Conservation (phyloP, 148 eudicot genomes). For the Vaccinium macrocarpon region DNA sequence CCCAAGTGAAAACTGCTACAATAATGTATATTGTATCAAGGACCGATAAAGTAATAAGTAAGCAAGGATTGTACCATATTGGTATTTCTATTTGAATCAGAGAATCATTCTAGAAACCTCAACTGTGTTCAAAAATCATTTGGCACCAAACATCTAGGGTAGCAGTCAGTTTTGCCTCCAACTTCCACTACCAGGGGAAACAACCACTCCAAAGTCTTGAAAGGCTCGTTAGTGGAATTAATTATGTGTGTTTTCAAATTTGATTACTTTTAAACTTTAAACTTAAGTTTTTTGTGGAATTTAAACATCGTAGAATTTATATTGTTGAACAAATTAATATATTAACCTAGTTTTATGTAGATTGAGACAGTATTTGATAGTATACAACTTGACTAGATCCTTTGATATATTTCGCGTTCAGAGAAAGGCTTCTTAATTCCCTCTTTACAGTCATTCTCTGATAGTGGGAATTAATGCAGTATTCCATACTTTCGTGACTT, state of each 20-base stretch:
- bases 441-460: not conserved
- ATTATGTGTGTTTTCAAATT: not conserved
- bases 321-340: not conserved
- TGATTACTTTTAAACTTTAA: not conserved
- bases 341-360: not conserved
- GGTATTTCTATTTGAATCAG: not conserved
- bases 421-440: not conserved
- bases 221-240: not conserved
- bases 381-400: not conserved
- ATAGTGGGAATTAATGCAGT: not conserved
- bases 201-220: slow-evolving; percentile 2
- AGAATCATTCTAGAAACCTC: not conserved
- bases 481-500: not conserved
- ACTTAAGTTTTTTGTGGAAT: not conserved
- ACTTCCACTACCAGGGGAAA: not conserved
- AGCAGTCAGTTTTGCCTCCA: not conserved
- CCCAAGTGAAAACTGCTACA: not conserved
- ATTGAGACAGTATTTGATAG: not conserved
- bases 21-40: not conserved
- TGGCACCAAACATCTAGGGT: not conserved
- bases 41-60: not conserved
- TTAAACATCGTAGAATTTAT: not conserved
- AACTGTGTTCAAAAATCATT: not conserved
- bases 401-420: not conserved
- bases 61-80: not conserved